Base-by-base conservation (phyloP, 108 stramenopile species). In the Aurantiochytrium sp. region DNA sequence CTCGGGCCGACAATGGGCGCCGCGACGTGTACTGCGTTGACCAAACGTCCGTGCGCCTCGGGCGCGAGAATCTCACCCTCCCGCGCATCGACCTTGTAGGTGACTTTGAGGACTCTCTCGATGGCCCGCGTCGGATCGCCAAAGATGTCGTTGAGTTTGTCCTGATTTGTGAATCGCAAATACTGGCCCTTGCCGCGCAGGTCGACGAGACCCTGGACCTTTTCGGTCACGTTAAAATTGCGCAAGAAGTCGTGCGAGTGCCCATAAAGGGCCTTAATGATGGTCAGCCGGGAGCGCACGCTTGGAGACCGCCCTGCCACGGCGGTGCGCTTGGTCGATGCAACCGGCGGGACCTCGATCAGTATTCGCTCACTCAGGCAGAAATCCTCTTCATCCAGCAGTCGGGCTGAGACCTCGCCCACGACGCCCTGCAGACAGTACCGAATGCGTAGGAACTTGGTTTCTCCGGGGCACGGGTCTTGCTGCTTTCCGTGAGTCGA, bases 391-490 rank as follows among this genome's bases (percentile, higher is more conserved):
- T 65, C 59, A 1, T 65, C 59, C 59, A 65, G 15, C 1, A 65
- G 15, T 24, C 59, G 59, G 19, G 59, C 59, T 10, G 59, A 65
- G 8, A 65, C 59, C 24, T 65, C 59, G 8, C 59, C 59, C 0
- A 65, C 24, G 45, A 24, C 45, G 45, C 73, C 73, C 19, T 81
- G 42, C 73, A 81, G n/a, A 1, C 73, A 81, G 24, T 81, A 81
- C 45, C 73, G 39, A 48, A 81, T 48, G 1, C 73, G 73, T 1
- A 81, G 45, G 45, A 48, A 81, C 73, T 81, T 81, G 21, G 39
- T 17, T 24, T 81, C 73, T 24, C 73, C 73, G 30, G 73, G 73
- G 24, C 73, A 81, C 36, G 73, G 73, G 73, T 81, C 73, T 2
- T 39, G 17, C 12, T 6, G 39, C 12, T 48, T 17, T 6, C 24